Percentiles rank a stretch among this genome's conserved stretches.
Conservation (phyloP, 2,329 filamentous ascomycete species). For the Fusarium keratoplasticum region DNA sequence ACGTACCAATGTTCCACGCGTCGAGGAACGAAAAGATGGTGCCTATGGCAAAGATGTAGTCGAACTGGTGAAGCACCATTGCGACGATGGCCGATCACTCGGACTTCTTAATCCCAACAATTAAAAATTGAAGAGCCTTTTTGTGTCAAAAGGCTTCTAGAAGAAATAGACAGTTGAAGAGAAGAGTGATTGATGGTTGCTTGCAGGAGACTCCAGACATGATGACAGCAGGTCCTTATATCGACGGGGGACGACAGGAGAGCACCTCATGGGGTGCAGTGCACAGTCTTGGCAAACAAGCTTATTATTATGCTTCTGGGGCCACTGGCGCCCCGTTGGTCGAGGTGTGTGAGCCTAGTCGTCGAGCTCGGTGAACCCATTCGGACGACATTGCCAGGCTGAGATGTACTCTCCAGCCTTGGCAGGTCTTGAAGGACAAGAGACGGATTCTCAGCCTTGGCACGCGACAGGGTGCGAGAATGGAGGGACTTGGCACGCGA, state of each 20-base stretch:
- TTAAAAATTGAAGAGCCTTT: neutral
- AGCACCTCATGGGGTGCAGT: constrained; percentile 21
- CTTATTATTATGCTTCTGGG: constrained; percentile 44
- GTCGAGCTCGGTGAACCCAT: constrained; percentile 32
- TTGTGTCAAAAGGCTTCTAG: constrained; percentile 12
- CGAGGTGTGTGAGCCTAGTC: neutral
- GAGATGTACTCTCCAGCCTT: constrained; percentile 22
- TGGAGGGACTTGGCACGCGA: constrained; percentile 27
- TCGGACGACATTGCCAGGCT: constrained; percentile 12
- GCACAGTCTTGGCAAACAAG: constrained; percentile 41
- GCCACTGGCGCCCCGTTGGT: constrained; percentile 6
- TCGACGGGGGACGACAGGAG: constrained; percentile 10
- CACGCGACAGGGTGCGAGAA: neutral
- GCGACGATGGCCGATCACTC: constrained; percentile 13
- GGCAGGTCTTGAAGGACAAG: neutral
- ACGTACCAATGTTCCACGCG: constrained; percentile 71
- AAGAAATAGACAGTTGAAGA: constrained; percentile 19
- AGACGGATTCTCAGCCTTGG: neutral
- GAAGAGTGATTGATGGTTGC: constrained; percentile 15
- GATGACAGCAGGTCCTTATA: constrained; percentile 35
- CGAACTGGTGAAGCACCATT: constrained; percentile 60
- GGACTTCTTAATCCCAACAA: neutral
- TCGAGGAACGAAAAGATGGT: constrained; percentile 74
- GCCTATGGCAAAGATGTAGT: constrained; percentile 73
- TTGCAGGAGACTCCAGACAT: constrained; percentile 1